Evolutionary conservation across 1,139 yeast species (phyloP), one percentile per base, ranked within the genome.

Genomic region (Geotrichum klebahnii): DNA sequence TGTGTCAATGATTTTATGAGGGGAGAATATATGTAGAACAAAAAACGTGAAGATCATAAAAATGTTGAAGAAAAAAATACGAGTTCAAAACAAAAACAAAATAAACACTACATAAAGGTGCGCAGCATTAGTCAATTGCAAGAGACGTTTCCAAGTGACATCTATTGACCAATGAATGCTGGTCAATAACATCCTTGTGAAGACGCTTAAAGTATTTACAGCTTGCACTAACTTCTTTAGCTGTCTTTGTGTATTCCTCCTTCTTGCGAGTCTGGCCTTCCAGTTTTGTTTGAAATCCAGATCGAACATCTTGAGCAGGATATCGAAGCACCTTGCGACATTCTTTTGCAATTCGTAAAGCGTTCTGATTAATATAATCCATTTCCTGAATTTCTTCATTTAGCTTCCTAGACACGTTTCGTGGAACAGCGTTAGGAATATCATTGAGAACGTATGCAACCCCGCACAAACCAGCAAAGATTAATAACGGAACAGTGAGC

Each of bases 401-500:
- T 57, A 90, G 78, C 66, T 85, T 88, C 49, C 76, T 73, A 0
- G 95, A 88, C 54, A 89, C 76, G 53, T 89, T 89, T 59, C 89
- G 75, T 22, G 96, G 95, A 60, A 87, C 79, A 0, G 97, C 96
- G 59, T 84, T 79, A 1, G 97, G 97, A 16, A 94, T 80, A 65
- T 92, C 98, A 51, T 75, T 73, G 10, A 88, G 70, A 54, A 89
- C 66, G 61, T 86, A 88, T 38, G 82, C 81, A 0, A 80, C 69
- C 0, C 89, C 78, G 26, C 81, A 73, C 0, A 82, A 77, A 3
- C 81, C 69, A 0, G 78, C 77, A 14, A 82, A 73, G 3, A 82
- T 57, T 0, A 77, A 59, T 0, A 80, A 58, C 0, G 83, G 87
- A 1, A 69, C 61, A 1, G 75, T 72, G 17, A 74, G 57, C 60